phyloP scores from a whole-genome alignment of 2,329 filamentous ascomycete genomes.

The Didymellaceae sp. region DNA sequence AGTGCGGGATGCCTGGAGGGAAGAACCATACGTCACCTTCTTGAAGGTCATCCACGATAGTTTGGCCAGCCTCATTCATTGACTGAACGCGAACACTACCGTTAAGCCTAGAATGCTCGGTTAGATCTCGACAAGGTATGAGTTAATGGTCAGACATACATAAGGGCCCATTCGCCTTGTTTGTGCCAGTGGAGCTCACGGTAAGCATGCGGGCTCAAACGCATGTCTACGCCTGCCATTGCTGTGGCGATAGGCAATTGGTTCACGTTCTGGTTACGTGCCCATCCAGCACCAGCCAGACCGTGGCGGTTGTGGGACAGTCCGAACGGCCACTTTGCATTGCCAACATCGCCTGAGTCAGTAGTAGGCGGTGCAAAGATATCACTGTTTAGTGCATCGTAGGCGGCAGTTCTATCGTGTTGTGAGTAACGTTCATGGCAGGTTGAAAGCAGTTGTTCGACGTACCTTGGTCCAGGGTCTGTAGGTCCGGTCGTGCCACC shows the following conservation, averaged over 20 bases:
- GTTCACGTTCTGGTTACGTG: conserved; percentile 50
- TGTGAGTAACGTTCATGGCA: background rate
- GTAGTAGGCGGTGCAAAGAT: conserved; percentile 49
- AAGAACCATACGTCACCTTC: conserved; percentile 48
- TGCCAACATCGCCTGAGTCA: conserved; percentile 48
- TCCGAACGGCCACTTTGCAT: conserved; percentile 53
- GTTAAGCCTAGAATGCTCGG: conserved; percentile 42
- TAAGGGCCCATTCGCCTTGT: conserved; percentile 57
- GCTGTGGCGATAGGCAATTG: conserved; percentile 49
- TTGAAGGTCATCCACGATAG: conserved; percentile 51
- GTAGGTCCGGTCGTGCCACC: conserved; percentile 48
- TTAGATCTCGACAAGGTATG: background rate
- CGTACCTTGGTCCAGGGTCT: conserved; percentile 47
- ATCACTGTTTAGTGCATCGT: conserved; percentile 51
- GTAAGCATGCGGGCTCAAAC: conserved; percentile 57
- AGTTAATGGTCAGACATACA: conserved; percentile 34
- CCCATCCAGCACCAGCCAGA: conserved; percentile 49
- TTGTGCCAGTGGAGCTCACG: conserved; percentile 70
- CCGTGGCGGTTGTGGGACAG: conserved; percentile 52
- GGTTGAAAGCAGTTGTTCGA: background rate
- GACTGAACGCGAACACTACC: conserved; percentile 60
- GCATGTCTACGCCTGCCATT: conserved; percentile 55
- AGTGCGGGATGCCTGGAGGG: conserved; percentile 48
- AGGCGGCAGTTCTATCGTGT: conserved; percentile 13
- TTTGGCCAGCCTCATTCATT: conserved; percentile 60